phyloP scores from a whole-genome alignment of 495 filamentous ascomycete species.

The Podospora sp. region DNA sequence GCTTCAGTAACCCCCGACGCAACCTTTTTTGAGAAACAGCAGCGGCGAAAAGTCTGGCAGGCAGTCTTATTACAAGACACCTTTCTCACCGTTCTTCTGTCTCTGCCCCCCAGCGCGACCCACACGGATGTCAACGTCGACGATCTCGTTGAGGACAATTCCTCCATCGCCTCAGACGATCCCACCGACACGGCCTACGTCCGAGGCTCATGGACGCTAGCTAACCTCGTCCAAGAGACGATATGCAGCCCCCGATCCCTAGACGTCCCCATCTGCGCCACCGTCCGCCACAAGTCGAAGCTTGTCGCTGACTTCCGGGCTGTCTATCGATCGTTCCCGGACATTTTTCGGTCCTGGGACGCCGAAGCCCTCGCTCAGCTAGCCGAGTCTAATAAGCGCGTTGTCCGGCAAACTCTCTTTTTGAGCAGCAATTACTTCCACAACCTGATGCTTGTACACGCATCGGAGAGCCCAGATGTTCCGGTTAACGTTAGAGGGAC shows the following conservation, averaged over 20 bases:
- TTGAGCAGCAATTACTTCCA: constrained; percentile 73
- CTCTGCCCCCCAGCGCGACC: constrained; percentile 69
- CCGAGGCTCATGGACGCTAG: constrained; percentile 70
- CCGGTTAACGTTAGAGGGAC: constrained; percentile 65
- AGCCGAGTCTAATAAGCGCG: constrained; percentile 55
- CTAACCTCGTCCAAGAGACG: constrained; percentile 69
- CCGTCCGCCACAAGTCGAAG: constrained; percentile 59
- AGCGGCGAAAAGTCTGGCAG: constrained; percentile 73
- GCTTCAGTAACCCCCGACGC: constrained; percentile 56
- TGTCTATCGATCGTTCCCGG: constrained; percentile 65
- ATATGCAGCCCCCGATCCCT: constrained; percentile 69
- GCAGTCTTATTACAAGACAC: constrained; percentile 75
- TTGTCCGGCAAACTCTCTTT: constrained; percentile 68
- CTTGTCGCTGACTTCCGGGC: constrained; percentile 63
- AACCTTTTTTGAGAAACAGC: constrained; percentile 64
- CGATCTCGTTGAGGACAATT: constrained; percentile 57
- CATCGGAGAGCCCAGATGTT: constrained; percentile 59
- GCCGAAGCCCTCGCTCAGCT: constrained; percentile 52
- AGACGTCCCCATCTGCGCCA: constrained; percentile 62
- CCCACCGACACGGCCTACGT: constrained; percentile 67
- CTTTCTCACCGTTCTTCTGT: constrained; percentile 73
- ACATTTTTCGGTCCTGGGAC: constrained; percentile 64
- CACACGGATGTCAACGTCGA: constrained; percentile 72
- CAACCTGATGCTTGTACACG: constrained; percentile 70
- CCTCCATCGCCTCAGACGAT: constrained; percentile 50